Conservation (phyloP, 2,329 filamentous ascomycete species). For the Penicillium sp. region DNA sequence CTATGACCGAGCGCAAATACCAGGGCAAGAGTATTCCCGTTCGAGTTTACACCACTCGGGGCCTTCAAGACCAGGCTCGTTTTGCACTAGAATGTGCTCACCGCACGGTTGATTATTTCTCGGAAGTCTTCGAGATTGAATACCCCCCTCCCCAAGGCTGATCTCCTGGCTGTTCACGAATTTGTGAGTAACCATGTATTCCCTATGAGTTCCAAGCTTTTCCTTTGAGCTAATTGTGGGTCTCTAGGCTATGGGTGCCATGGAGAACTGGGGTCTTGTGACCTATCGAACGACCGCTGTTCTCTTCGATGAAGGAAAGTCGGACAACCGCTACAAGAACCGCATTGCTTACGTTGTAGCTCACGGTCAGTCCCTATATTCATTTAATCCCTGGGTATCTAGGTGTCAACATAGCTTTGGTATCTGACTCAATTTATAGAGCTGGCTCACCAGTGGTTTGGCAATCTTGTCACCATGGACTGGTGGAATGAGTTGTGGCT, state of each 20-base stretch:
- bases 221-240: constrained; percentile 43
- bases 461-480: constrained; percentile 93
- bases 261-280: constrained; percentile 97
- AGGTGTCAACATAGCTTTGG: neutral
- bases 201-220: neutral
- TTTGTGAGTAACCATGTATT: constrained; percentile 62
- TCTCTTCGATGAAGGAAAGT: constrained; percentile 90
- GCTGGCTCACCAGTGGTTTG: constrained; percentile 94
- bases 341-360: constrained; percentile 94
- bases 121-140: constrained; percentile 86
- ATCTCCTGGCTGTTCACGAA: constrained; percentile 87
- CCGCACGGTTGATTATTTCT: constrained; percentile 94
- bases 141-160: constrained; percentile 92
- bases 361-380: constrained; percentile 54
- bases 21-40: constrained; percentile 89
- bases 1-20: constrained; percentile 84
- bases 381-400: too few species aligned
- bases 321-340: constrained; percentile 87
- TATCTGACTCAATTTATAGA: constrained; percentile 49
- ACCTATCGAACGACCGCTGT: constrained; percentile 95
- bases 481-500: constrained; percentile 95
- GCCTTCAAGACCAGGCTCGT: constrained; percentile 87
- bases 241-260: constrained; percentile 61
- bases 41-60: constrained; percentile 90
- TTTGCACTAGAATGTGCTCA: constrained; percentile 90